Percentiles rank a stretch among this genome's conserved stretches.
These are phyloP conservation scores for Epichloe uncinata DNA, from an alignment of 2,329 filamentous ascomycete species.

Conservation along the genomic window DNA sequence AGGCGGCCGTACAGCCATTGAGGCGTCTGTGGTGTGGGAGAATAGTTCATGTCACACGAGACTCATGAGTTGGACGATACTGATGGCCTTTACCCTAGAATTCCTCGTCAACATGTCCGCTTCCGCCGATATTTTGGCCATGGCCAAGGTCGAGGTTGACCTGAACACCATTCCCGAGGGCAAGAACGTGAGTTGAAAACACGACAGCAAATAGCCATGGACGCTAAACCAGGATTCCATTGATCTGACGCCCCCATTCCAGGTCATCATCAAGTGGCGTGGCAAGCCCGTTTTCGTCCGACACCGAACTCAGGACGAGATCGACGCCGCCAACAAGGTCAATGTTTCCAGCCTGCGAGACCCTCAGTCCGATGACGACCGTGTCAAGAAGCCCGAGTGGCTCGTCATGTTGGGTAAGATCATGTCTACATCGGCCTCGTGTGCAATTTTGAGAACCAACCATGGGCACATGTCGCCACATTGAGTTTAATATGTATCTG, in stretches of 20 bases:
- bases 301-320: constrained; percentile 87
- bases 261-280: constrained; percentile 99
- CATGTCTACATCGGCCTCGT: neutral
- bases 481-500: neutral
- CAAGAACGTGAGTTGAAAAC: constrained; percentile 70
- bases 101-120: constrained; percentile 99
- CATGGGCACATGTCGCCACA: neutral
- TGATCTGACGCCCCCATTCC: constrained; percentile 4
- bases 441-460: neutral
- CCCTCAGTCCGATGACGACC: constrained; percentile 79
- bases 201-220: neutral
- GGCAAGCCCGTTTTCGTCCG: constrained; percentile 99
- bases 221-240: neutral
- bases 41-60: constrained; percentile 2
- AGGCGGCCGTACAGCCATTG: constrained; percentile 13
- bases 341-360: constrained; percentile 77
- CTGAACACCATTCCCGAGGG: constrained; percentile 87
- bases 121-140: constrained; percentile 93
- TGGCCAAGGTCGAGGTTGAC: constrained; percentile 98
- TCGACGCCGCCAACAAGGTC: constrained; percentile 84
- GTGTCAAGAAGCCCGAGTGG: constrained; percentile 98
- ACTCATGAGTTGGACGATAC: constrained; percentile 15
- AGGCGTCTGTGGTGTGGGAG: constrained; percentile 5
- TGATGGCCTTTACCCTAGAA: constrained; percentile 43
- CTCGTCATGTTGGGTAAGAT: constrained; percentile 84